phyloP scores from a whole-genome alignment of 2,329 filamentous ascomycete genomes.

The Nannizzia gypsea region DNA sequence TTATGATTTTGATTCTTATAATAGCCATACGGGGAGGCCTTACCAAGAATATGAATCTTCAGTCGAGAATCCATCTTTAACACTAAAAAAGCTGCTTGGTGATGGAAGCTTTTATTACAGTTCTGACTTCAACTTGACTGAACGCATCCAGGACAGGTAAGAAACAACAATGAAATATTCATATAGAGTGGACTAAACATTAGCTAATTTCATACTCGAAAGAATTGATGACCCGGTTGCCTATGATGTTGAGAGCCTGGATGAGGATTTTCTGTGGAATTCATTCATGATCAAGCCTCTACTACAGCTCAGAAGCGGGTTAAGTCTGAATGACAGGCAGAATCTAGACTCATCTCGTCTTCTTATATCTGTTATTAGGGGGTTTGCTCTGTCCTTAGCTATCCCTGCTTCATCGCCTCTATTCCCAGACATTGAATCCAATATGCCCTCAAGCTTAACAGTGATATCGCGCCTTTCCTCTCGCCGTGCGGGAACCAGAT shows the following conservation, averaged over 20 bases:
- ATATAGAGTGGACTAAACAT: slow-evolving; percentile 7
- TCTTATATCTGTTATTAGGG: slow-evolving; percentile 84
- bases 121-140: slow-evolving; percentile 93
- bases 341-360: slow-evolving; percentile 78
- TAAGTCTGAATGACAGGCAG: slow-evolving; percentile 62
- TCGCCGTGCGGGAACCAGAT: slow-evolving; percentile 79
- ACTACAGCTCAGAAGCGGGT: slow-evolving; percentile 72
- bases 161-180: slow-evolving; percentile 11
- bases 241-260: slow-evolving; percentile 85
- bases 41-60: slow-evolving; percentile 55
- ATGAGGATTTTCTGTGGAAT: slow-evolving; percentile 92
- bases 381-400: slow-evolving; percentile 77
- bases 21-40: slow-evolving; percentile 39
- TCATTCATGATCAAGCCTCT: slow-evolving; percentile 95
- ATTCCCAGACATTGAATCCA: slow-evolving; percentile 51
- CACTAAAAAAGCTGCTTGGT: slow-evolving; percentile 80
- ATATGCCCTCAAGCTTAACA: slow-evolving; percentile 71
- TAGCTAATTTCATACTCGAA: slow-evolving; percentile 8
- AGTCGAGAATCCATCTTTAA: slow-evolving; percentile 77
- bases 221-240: slow-evolving; percentile 63
- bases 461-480: slow-evolving; percentile 88
- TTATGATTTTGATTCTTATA: slow-evolving; percentile 42
- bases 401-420: slow-evolving; percentile 68
- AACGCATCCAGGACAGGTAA: slow-evolving; percentile 77
- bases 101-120: slow-evolving; percentile 97